A percentile compares a stretch with the other conserved stretches of the same genome.
These are phyloP conservation scores for Aureobasidium sp. DNA, from an alignment of 2,329 filamentous ascomycete genomes.

Conservation along the genomic window DNA sequence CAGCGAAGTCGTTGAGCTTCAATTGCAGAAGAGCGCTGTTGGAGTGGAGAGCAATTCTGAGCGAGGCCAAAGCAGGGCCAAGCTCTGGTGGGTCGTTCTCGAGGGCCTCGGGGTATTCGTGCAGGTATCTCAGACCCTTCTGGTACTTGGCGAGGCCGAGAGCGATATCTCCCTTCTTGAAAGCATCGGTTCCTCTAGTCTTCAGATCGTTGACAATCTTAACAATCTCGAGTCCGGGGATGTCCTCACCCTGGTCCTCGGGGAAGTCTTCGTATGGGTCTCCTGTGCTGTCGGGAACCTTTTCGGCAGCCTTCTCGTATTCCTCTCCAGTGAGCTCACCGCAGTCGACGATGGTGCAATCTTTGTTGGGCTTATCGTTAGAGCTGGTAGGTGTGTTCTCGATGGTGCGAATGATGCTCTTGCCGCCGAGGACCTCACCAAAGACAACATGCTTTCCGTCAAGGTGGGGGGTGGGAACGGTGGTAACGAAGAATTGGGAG, in stretches of 20 bases:
- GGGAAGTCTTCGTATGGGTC: slow-evolving; percentile 95
- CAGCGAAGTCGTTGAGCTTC: slow-evolving; percentile 67
- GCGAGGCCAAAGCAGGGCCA: slow-evolving; percentile 58
- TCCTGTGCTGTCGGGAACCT: slow-evolving; percentile 69
- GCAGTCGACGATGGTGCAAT: slow-evolving; percentile 71
- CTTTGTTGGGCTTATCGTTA: slow-evolving; percentile 69
- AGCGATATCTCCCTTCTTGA: slow-evolving; percentile 67
- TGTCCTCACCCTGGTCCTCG: slow-evolving; percentile 66
- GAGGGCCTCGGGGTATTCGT: slow-evolving; percentile 66
- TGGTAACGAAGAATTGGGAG: slow-evolving; percentile 97
- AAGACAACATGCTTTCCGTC: slow-evolving; percentile 98
- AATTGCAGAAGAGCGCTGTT: slow-evolving; percentile 81
- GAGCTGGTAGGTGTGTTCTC: slow-evolving; percentile 72
- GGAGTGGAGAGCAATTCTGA: slow-evolving; percentile 80
- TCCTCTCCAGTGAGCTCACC: slow-evolving; percentile 73
- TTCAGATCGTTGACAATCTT: slow-evolving; percentile 82
- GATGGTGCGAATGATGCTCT: slow-evolving; percentile 81
- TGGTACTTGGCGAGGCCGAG: slow-evolving; percentile 85
- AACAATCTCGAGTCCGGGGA: slow-evolving; percentile 62
- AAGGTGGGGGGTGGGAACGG: slow-evolving; percentile 86
- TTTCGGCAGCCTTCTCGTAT: slow-evolving; percentile 59
- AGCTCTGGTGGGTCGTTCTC: slow-evolving; percentile 66
- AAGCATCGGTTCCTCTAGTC: slow-evolving; percentile 84
- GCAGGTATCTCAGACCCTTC: slow-evolving; percentile 83
- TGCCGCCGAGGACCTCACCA: slow-evolving; percentile 86